Base-by-base conservation (phyloP, 805 yeast genomes). In the Saturnispora galanensis region DNA sequence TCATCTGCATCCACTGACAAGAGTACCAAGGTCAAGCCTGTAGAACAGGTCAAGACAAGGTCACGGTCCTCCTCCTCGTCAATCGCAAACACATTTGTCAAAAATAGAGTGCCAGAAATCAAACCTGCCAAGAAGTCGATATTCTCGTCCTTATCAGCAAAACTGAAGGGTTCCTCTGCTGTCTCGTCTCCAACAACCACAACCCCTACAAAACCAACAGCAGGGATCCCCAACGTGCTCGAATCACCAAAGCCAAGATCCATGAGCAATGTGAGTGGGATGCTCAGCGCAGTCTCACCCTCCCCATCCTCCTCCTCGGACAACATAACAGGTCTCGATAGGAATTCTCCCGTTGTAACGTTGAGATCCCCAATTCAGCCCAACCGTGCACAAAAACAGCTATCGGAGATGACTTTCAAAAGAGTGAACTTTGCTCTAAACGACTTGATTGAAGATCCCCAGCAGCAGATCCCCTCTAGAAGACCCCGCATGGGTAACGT, bases 401-500 rank as follows among this genome's bases (percentile, higher is more conserved):
- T 60, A 18, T 69, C 65, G 39, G 52, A 50, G 6, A 53, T 64
- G 5, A 58, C 62, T 4, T 64, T 75, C 48, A 63, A 63, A 47
- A 57, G 81, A 38, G 81, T 76, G 3, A 60, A 68, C 2, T 76
- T 76, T 56, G 76, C 80, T 3, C 56, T 76, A 8, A 72, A 76
- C 45, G 59, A 64, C 41, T 62, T 76, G 33, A 56, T 63, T 3
- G 68, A 65, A 47, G 81, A 76, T 52, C 81, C 81, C 1, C 81
- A 76, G 52, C 81, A 76, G 53, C 81, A 76, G 54, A 75, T 76
- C 41, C 81, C 81, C 0, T 73, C 79, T 1, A 58, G 81, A 44
- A 60, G 71, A 32, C 81, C 81, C 0, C 65, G 63, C 40, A 70
- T 64, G 43, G 81, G 81, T 4, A 71, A 75, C 50, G 79, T 76